These are phyloP conservation scores for Aspergillus ostianus DNA, from an alignment of 495 filamentous ascomycete genomes.

Conservation along the genomic window DNA sequence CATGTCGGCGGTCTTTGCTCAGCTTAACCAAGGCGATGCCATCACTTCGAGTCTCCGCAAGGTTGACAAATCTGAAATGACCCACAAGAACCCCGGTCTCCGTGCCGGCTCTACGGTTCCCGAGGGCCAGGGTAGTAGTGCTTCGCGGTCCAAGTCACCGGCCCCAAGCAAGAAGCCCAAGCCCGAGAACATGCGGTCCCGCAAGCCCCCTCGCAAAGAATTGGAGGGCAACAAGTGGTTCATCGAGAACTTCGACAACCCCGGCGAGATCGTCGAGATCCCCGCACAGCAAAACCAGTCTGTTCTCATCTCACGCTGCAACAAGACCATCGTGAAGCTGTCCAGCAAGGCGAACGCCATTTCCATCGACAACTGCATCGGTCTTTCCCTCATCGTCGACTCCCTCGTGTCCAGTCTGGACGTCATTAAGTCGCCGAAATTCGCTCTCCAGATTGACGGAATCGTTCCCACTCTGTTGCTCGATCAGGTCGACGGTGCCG, in stretches of 20 bases:
- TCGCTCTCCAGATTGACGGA: conserved; percentile 85
- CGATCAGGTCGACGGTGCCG: conserved; percentile 90
- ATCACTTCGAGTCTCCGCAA: conserved; percentile 88
- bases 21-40: conserved; percentile 81
- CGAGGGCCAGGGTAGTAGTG: conserved; percentile 43
- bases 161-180: conserved; percentile 90
- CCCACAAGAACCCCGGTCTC: conserved; percentile 96
- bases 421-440: conserved; percentile 88
- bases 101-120: conserved; percentile 68
- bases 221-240: conserved; percentile 96
- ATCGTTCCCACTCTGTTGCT: conserved; percentile 80
- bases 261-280: conserved; percentile 68
- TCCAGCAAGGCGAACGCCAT: conserved; percentile 93
- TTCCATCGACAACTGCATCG: conserved; percentile 83
- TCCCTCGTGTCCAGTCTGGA: conserved; percentile 88
- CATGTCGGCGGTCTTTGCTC: conserved; percentile 81
- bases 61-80: conserved; percentile 93
- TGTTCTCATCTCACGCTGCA: conserved; percentile 87
- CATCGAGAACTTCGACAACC: conserved; percentile 89
- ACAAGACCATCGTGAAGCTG: conserved; percentile 83
- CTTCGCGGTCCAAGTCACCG: conserved; percentile 67
- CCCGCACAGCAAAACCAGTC: conserved; percentile 80
- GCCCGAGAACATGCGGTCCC: conserved; percentile 87
- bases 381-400: conserved; percentile 83
- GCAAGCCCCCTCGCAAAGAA: conserved; percentile 89